Evolutionary conservation across 805 yeast genomes (phyloP).

Genomic region (Blastobotrys muscicola): DNA sequence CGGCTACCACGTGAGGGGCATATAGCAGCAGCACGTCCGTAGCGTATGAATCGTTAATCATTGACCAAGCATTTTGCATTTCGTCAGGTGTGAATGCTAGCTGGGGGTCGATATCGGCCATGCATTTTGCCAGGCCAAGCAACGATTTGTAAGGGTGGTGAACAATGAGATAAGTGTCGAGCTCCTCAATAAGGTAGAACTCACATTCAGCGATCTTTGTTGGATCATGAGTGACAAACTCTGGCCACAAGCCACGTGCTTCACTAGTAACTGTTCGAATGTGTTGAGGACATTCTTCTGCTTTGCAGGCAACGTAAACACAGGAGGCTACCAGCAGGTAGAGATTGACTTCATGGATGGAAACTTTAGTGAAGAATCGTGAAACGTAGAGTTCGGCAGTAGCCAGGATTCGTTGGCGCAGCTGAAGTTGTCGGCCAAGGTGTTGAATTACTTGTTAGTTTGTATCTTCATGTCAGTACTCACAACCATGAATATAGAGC

Average conservation of each 20-base stretch:
- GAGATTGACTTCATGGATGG: slow-evolving; percentile 71
- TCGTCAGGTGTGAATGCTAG: slow-evolving; percentile 40
- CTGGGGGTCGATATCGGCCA: slow-evolving; percentile 38
- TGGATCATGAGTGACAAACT: slow-evolving; percentile 82
- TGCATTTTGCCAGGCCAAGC: slow-evolving; percentile 35
- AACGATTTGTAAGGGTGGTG: slow-evolving; percentile 34
- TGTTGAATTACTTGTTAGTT: slow-evolving; percentile 42
- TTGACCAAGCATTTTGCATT: slow-evolving; percentile 78
- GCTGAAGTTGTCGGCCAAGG: slow-evolving; percentile 66
- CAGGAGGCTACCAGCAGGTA: slow-evolving; percentile 77
- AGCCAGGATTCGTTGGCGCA: slow-evolving; percentile 76
- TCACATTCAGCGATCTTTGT: slow-evolving; percentile 93
- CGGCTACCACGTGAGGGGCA: slow-evolving; percentile 85
- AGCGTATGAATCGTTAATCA: slow-evolving; percentile 80
- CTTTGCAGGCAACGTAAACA: slow-evolving; percentile 82
- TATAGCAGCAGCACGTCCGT: slow-evolving; percentile 75
- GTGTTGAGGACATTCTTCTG: slow-evolving; percentile 93
- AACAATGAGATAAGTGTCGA: slow-evolving; percentile 36
- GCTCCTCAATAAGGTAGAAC: slow-evolving; percentile 83
- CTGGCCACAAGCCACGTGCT: slow-evolving; percentile 90
- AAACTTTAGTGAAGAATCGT: slow-evolving; percentile 65
- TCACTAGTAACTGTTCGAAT: slow-evolving; percentile 75
- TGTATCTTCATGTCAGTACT: neutral
- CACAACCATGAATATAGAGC: slow-evolving; percentile 61
- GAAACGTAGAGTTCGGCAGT: slow-evolving; percentile 81